phyloP scores from a whole-genome alignment of 495 filamentous ascomycete genomes.

The Hypoxylon lenormandii region DNA sequence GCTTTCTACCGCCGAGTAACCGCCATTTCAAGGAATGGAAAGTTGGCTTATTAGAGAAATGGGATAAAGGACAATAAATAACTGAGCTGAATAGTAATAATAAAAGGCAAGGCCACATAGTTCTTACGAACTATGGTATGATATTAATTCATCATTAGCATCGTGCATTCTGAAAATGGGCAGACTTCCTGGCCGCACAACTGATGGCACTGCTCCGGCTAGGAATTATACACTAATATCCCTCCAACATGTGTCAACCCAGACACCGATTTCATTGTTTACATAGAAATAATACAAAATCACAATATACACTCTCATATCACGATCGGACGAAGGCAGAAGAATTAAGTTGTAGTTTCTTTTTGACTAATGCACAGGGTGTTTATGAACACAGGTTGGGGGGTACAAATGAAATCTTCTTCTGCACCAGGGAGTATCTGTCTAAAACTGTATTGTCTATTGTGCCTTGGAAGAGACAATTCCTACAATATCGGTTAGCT shows the following conservation, averaged over 20 bases:
- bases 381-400: constrained; percentile 51
- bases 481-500: constrained; percentile 54
- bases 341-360: constrained; percentile 38
- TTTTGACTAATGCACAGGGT: constrained; percentile 57
- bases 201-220: too few species aligned
- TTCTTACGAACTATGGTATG: not conserved
- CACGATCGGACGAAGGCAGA: constrained; percentile 14
- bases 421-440: constrained; percentile 54
- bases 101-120: not conserved
- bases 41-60: constrained; percentile 71
- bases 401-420: constrained; percentile 61
- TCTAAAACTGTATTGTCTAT: constrained; percentile 57
- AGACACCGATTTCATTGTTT: too few species aligned
- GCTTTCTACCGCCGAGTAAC: constrained; percentile 67
- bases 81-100: not conserved
- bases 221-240: too few species aligned
- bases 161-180: too few species aligned
- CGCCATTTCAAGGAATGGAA: constrained; percentile 73
- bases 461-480: constrained; percentile 68
- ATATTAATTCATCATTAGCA: too few species aligned
- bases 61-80: constrained; percentile 22
- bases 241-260: too few species aligned
- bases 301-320: not conserved
- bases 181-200: too few species aligned
- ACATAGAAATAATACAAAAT: too few species aligned